Evolutionary conservation across 2,329 filamentous ascomycete genomes (phyloP).

Genomic region (Sarocladium oryzae): DNA sequence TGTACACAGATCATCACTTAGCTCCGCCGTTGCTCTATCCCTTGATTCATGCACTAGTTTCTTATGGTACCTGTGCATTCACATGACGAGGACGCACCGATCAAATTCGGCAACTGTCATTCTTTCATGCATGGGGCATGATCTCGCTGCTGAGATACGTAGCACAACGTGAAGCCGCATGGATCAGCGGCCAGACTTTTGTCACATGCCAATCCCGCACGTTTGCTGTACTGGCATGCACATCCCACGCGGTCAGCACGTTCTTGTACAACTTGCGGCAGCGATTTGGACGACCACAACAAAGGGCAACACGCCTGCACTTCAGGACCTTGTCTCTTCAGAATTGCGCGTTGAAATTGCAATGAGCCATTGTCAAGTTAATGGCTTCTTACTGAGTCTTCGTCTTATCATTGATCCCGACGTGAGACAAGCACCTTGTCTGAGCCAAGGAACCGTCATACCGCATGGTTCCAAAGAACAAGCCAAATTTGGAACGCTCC

Average conservation of each 20-base stretch:
- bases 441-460: background rate
- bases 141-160: background rate
- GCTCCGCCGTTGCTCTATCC: background rate
- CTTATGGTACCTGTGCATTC: too few relatives aligned
- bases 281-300: background rate
- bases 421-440: background rate
- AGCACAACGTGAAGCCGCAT: background rate
- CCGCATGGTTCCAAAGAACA: background rate
- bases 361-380: too few relatives aligned
- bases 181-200: background rate
- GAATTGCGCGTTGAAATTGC: too few relatives aligned
- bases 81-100: too few relatives aligned
- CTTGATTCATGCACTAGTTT: too few relatives aligned
- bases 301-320: background rate
- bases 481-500: background rate
- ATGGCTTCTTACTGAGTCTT: too few relatives aligned
- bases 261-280: conserved; percentile 6
- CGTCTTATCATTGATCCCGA: too few relatives aligned
- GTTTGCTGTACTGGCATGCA: background rate
- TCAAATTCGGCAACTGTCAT: background rate
- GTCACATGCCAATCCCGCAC: conserved; percentile 6
- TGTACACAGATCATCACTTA: too few relatives aligned
- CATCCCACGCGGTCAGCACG: conserved; percentile 1
- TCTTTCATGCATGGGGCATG: background rate
- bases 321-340: too few relatives aligned